Evolutionary conservation across 257 asterid species (phyloP), one percentile per base, ranked within the genome.

Genomic region (Primulina huaijiensis): DNA sequence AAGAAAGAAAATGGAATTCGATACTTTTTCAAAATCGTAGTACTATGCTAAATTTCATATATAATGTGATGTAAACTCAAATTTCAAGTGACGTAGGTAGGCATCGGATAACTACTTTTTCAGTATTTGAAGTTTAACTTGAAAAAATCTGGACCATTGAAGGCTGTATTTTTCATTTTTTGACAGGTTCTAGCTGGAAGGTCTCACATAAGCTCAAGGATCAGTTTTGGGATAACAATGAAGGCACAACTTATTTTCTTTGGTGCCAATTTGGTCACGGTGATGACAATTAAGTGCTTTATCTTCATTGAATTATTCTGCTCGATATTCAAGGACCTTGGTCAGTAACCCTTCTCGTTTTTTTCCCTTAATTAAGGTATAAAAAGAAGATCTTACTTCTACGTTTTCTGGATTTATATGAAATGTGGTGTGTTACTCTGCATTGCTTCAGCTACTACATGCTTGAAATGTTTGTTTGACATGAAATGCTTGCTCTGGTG

Each of bases 151-250:
- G 5, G 38, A 34, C 67, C 35, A 17, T 31, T 19, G 11, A 46
- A 38, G 25, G 43, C 27, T 59, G 35, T 23, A 1, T 29, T 40
- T 33, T 56, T 23, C 37, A 46, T 58, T 31, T 52, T 30, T 43
- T 70, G 72, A 67, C 88, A 84, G 86, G 84, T 74, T 78, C 77
- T 66, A 81, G 81, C 57, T 71, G 64, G 65, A 75, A 67, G 57
- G 37, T 29, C 21, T 46, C 56, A 20, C 71, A 66, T 70, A 64
- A 63, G 74, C 73, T 64, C 43, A 70, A 53, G 59, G 60, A 40
- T 33, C 71, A 2, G 58, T 58, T 31, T 60, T 3, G 68, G 77
- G 72, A 35, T 62, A 65, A 78, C 46, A 69, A 19, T 72, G 75
- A 69, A 74, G 29, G 74, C 62, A 46, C n/a, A 35, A 34, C 52